Conservation (phyloP, 2,329 filamentous ascomycete genomes). For the Dothideomycetes sp. region DNA sequence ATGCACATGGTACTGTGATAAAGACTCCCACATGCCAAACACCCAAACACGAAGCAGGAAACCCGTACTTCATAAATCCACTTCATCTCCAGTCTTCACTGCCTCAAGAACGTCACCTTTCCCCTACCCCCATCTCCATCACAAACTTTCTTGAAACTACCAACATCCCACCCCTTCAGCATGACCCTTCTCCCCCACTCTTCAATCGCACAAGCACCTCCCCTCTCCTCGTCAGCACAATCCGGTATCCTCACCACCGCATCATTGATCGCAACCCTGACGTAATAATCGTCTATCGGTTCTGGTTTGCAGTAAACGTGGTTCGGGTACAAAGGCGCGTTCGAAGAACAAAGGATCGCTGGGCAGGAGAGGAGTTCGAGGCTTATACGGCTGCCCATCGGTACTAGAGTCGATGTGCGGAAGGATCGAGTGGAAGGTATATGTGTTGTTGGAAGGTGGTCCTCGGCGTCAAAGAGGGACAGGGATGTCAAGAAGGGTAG, state of each 20-base stretch:
- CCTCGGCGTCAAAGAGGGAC: conserved; percentile 30
- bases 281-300: conserved; percentile 26
- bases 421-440: conserved; percentile 39
- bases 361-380: conserved; percentile 45
- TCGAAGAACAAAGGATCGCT: conserved; percentile 19
- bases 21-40: too few species aligned
- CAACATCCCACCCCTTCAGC: conserved; percentile 34
- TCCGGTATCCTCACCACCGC: conserved; percentile 42
- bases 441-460: conserved; percentile 39
- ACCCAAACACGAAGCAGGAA: too few species aligned
- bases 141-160: too few species aligned
- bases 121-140: too few species aligned
- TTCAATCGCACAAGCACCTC: conserved; percentile 39
- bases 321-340: conserved; percentile 23
- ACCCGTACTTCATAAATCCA: too few species aligned
- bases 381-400: conserved; percentile 49
- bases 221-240: conserved; percentile 39
- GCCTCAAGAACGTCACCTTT: too few species aligned
- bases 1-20: too few species aligned
- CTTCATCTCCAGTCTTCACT: too few species aligned
- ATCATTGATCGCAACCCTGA: conserved; percentile 51
- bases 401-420: conserved; percentile 47
- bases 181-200: conserved; percentile 36
- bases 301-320: conserved; percentile 22
- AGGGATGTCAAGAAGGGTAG: conserved; percentile 46